A percentile compares a stretch with the other conserved stretches of the same genome.
These are phyloP conservation scores for Kandelia obovata DNA, from an alignment of 345 rosid species.

Conservation along the genomic window DNA sequence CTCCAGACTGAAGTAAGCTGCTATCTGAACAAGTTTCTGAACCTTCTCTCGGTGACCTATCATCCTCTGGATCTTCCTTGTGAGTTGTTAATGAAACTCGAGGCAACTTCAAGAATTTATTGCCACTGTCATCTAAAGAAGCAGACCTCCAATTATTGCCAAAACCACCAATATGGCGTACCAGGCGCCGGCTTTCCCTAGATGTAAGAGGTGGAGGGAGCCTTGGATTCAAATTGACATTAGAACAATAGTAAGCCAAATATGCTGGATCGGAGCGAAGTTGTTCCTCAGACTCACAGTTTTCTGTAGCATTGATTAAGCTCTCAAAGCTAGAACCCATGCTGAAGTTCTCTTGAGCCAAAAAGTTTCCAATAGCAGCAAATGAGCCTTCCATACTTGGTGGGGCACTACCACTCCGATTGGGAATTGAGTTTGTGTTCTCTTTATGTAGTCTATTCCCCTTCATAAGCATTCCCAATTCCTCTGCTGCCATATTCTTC, in stretches of 20 bases:
- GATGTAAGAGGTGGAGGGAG: conserved; percentile 91
- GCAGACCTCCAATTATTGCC: conserved; percentile 45
- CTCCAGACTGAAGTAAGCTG: conserved; percentile 26
- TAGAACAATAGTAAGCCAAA: conserved; percentile 67
- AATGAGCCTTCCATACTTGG: conserved; percentile 97
- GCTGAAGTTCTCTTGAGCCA: conserved; percentile 55
- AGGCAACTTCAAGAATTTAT: conserved; percentile 39
- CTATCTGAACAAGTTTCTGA: conserved; percentile 19
- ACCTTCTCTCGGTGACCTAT: conserved; percentile 40
- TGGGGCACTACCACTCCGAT: conserved; percentile 95
- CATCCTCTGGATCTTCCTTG: conserved; percentile 82
- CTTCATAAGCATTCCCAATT: conserved; percentile 64
- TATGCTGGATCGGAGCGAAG: conserved; percentile 79
- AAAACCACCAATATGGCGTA: conserved; percentile 62
- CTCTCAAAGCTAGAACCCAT: conserved; percentile 45
- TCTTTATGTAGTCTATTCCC: conserved; percentile 54
- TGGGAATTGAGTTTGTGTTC: conserved; percentile 44
- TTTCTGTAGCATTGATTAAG: conserved; percentile 49
- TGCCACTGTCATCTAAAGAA: conserved; percentile 54
- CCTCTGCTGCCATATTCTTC: conserved; percentile 62
- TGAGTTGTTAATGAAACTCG: conserved; percentile 64
- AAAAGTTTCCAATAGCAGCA: conserved; percentile 69
- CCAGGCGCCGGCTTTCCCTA: conserved; percentile 61
- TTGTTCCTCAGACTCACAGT: conserved; percentile 68
- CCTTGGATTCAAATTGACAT: conserved; percentile 87